Evolutionary conservation across 192 early-diverging fungal genomes (phyloP), one percentile per base, ranked within the genome.

Genomic region (Coemansia sp.): DNA sequence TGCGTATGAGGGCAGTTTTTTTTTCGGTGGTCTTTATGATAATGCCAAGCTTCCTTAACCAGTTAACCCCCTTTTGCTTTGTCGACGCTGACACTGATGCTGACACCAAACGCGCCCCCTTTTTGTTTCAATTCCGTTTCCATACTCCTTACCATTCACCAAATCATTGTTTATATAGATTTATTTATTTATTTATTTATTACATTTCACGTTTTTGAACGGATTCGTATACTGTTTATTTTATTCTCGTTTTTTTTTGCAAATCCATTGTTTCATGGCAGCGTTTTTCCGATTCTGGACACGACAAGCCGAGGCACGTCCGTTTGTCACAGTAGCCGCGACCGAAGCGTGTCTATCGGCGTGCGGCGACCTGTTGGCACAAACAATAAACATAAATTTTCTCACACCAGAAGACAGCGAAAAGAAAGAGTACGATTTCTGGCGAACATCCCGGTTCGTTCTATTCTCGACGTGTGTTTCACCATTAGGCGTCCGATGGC

Each of bases 211-310:
- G 12, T 5, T 45, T 45, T 11, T 14, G 11, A 7, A 16, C 16
- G 8, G 42, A 16, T 16, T 45, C 16, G 8, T 45, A 7, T 45
- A 8, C 34, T 36, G 34, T 36, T 36, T 36, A 8, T 52, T 52
- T 20, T 30, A 10, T 18, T 7, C 31, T 55, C 4, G 0, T 29
- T 30, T 29, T 52, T 29, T 31, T 55, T 5, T 31, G 30, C 8
- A 55, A 55, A 31, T 8, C 12, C 12, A 10, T 17, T 28, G 16
- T 33, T 52, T 50, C 25, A 83, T 83, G 81, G 75, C 81, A 8
- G 56, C 72, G 17, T 77, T 83, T 56, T 83, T 83, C 33, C 60
- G 81, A 64, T 78, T 83, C 57, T 83, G 81, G 81, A 78, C 81
- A 48, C 75, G 76, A 22, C 76, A 83, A 58, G 81, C 81, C 8